phyloP scores from a whole-genome alignment of 139 green algal species.

The Chlorella ohadii region DNA sequence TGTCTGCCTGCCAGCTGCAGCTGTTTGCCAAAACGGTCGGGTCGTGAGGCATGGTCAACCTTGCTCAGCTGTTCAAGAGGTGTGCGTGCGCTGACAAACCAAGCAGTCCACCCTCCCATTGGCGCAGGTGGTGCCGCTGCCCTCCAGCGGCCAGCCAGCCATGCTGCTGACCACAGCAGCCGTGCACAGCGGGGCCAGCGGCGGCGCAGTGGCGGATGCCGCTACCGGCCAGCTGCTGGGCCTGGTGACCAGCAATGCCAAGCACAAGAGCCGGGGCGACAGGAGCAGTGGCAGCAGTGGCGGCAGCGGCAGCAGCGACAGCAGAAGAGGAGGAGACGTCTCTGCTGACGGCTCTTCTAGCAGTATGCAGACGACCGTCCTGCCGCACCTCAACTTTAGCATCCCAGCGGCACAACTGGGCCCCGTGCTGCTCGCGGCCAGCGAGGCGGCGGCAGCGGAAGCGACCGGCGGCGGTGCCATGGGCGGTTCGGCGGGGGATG shows the following conservation, averaged over 20 bases:
- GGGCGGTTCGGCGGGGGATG: too few species aligned
- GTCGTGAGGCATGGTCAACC: too few species aligned
- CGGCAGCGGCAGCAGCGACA: neutral
- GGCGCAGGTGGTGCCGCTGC: conserved; percentile 21
- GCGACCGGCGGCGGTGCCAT: neutral
- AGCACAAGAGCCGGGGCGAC: neutral
- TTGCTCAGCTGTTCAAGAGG: too few species aligned
- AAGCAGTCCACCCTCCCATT: too few species aligned
- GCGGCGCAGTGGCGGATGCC: conserved; percentile 65
- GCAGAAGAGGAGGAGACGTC: neutral
- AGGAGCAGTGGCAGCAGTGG: neutral
- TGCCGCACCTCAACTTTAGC: conserved; percentile 74
- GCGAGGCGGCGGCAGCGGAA: neutral
- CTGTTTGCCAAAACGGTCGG: too few species aligned
- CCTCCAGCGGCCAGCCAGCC: conserved; percentile 27
- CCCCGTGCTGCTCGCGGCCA: conserved; percentile 38
- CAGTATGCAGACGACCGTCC: conserved; percentile 17
- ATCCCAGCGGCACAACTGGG: conserved; percentile 60
- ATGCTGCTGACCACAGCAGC: conserved; percentile 75
- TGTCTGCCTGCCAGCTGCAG: too few species aligned
- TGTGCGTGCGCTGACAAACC: too few species aligned
- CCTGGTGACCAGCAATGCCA: conserved; percentile 68
- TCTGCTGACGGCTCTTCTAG: too few species aligned
- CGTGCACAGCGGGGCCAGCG: conserved; percentile 79
- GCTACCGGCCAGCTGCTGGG: conserved; percentile 60